Evolutionary conservation across 2,329 filamentous ascomycete species (phyloP), one percentile per base, ranked within the genome.

Genomic region (Cercospora sp.): DNA sequence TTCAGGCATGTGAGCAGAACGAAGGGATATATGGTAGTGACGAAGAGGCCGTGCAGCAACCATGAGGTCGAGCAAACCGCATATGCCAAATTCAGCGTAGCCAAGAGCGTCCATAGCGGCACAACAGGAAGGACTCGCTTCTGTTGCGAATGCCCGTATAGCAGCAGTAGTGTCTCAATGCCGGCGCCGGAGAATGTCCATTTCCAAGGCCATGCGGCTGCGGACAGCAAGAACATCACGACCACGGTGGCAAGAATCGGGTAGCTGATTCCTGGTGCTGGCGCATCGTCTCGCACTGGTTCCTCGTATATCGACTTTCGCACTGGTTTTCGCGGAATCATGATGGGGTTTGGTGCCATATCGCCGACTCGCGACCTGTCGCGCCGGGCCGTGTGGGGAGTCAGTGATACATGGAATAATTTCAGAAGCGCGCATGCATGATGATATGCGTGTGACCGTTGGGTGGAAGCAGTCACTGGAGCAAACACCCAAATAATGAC

Each of bases 31-130:
- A 83, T 85, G 0, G 71, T 58, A 0, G 74, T 71, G 3, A 78
- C 72, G 70, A 84, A 86, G 1, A 80, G 70, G 71, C 79, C 80
- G 65, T 83, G 82, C 0, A 86, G 77, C 1, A 86, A 80, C 84
- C 85, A 86, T 70, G 84, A 86, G 13, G 84, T 86, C 12, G 84
- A 79, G 57, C 78, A 81, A 10, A 86, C 76, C 2, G 80, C 79
- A 71, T 85, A 86, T 0, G 77, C 69, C 2, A 85, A 74, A 69
- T 85, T 84, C 28, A 85, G 70, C 0, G 80, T 81, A 1, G 81
- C 75, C 61, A 86, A 76, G 1, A 85, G 70, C 0, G 82, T 79
- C 83, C 83, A 85, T 2, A 85, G 71, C 1, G 82, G 82, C 30
- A 83, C 73, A 26, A 76, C 77, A 1, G 82, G 79, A 10, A 86